Conservation (phyloP, 169 alveolate genomes). For the Eimeria praecox region DNA sequence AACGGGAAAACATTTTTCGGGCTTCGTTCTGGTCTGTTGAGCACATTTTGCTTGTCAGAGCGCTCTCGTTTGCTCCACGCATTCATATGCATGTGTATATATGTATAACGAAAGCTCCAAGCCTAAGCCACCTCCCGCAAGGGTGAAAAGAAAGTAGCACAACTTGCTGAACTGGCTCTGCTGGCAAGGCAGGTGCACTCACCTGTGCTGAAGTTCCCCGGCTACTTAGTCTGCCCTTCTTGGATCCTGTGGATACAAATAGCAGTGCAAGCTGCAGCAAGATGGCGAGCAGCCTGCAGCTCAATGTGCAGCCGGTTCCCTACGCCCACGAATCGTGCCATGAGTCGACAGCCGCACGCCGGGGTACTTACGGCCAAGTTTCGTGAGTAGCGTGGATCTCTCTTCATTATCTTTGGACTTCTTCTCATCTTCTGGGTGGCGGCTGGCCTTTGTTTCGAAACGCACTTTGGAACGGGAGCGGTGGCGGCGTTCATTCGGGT, state of each 20-base stretch:
- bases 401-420: neutral
- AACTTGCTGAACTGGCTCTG: neutral
- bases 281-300: neutral
- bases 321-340: neutral
- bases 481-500: neutral
- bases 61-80: neutral
- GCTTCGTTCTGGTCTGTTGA: neutral
- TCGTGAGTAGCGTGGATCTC: neutral
- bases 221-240: neutral
- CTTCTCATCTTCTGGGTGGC: neutral
- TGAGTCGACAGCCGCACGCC: neutral
- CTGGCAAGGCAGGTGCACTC: neutral
- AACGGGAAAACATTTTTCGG: neutral
- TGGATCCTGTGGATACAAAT: neutral
- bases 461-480: neutral
- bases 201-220: slow-evolving; percentile 6
- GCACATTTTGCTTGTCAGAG: neutral
- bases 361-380: neutral
- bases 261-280: neutral
- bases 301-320: neutral
- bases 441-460: neutral
- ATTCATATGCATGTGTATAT: neutral
- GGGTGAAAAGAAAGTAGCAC: neutral
- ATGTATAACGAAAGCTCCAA: neutral
- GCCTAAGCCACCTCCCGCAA: neutral